phyloP scores from a whole-genome alignment of 176 grass and related monocot species.

The Tillandsia leiboldiana region DNA sequence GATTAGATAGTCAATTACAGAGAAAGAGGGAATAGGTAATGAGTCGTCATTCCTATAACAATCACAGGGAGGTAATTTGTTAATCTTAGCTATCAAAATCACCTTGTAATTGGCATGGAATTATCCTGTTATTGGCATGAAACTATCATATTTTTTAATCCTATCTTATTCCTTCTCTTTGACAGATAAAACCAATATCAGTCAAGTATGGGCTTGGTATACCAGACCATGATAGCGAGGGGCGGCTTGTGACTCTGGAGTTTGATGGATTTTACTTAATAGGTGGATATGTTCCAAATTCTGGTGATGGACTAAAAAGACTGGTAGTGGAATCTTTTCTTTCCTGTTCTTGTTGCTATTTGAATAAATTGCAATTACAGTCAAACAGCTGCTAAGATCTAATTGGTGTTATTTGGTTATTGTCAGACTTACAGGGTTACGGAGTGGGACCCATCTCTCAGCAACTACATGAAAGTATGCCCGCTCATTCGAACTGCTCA shows the following conservation, averaged over 20 bases:
- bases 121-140: background rate
- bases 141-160: slow-evolving; percentile 15
- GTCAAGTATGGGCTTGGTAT: slow-evolving; percentile 61
- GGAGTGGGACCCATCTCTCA: slow-evolving; percentile 60
- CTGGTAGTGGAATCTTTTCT: slow-evolving; percentile 4
- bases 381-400: slow-evolving; percentile 2
- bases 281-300: slow-evolving; percentile 84
- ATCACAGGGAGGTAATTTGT: background rate
- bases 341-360: slow-evolving; percentile 4
- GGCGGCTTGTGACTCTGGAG: slow-evolving; percentile 70
- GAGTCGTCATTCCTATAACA: too few species aligned
- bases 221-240: slow-evolving; percentile 67
- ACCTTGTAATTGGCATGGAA: background rate
- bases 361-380: slow-evolving; percentile 16
- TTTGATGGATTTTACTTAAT: slow-evolving; percentile 86
- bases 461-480: slow-evolving; percentile 57
- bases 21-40: too few species aligned
- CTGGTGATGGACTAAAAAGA: slow-evolving; percentile 53
- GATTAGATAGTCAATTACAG: too few species aligned
- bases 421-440: slow-evolving; percentile 58
- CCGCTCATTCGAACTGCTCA: slow-evolving; percentile 7
- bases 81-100: background rate
- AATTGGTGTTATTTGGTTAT: slow-evolving; percentile 14
- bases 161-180: slow-evolving; percentile 14
- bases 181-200: slow-evolving; percentile 72